Evolutionary conservation across 768 basidiomycete species (phyloP).

Genomic region (Kwoniella sp.): DNA sequence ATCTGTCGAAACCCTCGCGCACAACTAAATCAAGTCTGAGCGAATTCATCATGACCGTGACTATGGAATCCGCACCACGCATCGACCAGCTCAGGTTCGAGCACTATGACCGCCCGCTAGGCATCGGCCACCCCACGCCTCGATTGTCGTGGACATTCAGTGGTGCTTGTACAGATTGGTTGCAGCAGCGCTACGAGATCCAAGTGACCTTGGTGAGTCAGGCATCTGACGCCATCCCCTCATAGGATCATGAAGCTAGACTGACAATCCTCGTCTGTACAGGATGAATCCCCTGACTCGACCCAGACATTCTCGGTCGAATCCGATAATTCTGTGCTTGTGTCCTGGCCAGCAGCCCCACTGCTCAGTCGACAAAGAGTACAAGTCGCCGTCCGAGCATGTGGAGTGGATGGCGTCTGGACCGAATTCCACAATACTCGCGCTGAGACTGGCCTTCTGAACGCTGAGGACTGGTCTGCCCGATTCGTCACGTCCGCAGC

Average conservation of each 20-base stretch:
- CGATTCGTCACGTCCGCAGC: constrained; percentile 9
- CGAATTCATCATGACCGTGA: constrained; percentile 2
- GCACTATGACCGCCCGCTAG: constrained; percentile 15
- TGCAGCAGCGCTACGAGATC: constrained; percentile 29
- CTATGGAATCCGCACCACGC: neutral
- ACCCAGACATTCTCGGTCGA: constrained; percentile 11
- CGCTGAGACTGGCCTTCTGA: constrained; percentile 22
- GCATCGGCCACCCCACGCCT: constrained; percentile 22
- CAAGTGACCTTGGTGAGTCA: constrained; percentile 7
- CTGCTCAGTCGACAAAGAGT: constrained; percentile 25
- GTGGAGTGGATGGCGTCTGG: constrained; percentile 19
- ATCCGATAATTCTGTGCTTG: constrained; percentile 23
- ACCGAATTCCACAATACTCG: neutral
- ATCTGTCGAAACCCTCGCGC: too few relatives aligned
- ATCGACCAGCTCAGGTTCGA: constrained; percentile 17
- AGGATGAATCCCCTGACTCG: constrained; percentile 1
- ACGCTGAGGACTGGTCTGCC: constrained; percentile 27
- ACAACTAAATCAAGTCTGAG: too few relatives aligned
- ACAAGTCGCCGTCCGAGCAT: constrained; percentile 17
- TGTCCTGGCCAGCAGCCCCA: constrained; percentile 32
- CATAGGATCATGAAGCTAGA: too few relatives aligned
- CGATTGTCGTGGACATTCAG: constrained; percentile 34
- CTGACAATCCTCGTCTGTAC: too few relatives aligned
- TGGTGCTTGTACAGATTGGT: constrained; percentile 23
- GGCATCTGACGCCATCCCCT: too few relatives aligned